Conservation (phyloP, 2,329 filamentous ascomycete species). For the Alternaria ventricosa region DNA sequence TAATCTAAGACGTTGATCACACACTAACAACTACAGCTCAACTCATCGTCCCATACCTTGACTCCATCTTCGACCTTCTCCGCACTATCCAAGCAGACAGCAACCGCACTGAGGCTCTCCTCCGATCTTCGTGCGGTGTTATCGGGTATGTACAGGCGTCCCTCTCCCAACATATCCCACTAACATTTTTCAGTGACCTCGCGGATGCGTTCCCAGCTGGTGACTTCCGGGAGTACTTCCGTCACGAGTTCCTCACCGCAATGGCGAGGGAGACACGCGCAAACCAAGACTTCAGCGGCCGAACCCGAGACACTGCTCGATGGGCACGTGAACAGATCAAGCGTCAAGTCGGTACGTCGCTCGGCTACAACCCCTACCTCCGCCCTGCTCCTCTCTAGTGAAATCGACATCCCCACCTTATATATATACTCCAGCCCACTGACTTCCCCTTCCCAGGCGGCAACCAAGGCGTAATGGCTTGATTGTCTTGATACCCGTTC, state of each 20-base stretch:
- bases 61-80: conserved; percentile 86
- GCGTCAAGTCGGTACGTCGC: conserved; percentile 69
- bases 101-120: conserved; percentile 88
- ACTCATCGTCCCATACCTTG: conserved; percentile 77
- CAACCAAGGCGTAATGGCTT: conserved; percentile 46
- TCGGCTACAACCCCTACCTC: conserved; percentile 17
- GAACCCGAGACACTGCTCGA: conserved; percentile 91
- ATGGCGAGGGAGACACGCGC: conserved; percentile 92
- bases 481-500: conserved; percentile 22
- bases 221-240: conserved; percentile 83
- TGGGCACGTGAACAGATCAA: conserved; percentile 99
- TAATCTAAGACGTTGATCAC: neutral
- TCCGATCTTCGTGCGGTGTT: conserved; percentile 95
- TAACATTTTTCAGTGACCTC: conserved; percentile 73
- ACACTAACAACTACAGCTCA: conserved; percentile 61
- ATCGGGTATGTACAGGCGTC: conserved; percentile 74
- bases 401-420: neutral
- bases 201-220: conserved; percentile 93
- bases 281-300: conserved; percentile 83
- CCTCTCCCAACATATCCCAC: conserved; percentile 15
- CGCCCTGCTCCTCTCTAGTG: conserved; percentile 5
- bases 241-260: conserved; percentile 84
- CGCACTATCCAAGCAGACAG: conserved; percentile 79
- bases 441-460: conserved; percentile 37
- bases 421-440: conserved; percentile 31